These are phyloP conservation scores for Cornus controversa DNA, from an alignment of 148 eudicot genomes.

Conservation along the genomic window DNA sequence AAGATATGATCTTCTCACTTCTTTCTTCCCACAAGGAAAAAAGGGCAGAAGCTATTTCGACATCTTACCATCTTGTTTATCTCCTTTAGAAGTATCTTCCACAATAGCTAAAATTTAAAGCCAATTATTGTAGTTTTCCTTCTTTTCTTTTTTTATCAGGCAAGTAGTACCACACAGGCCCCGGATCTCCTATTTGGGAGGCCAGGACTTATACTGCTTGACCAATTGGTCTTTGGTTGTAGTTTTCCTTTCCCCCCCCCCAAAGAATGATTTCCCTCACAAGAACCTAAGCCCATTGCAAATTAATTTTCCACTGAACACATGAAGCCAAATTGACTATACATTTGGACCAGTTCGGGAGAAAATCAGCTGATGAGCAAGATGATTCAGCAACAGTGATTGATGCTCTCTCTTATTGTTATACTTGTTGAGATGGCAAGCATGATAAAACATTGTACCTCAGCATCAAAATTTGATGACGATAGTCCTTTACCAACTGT, in stretches of 20 bases:
- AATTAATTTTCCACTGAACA: background rate
- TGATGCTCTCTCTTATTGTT: background rate
- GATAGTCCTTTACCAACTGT: slow-evolving; percentile 85
- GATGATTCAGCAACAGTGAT: background rate
- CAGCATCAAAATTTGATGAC: slow-evolving; percentile 73
- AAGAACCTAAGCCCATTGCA: background rate
- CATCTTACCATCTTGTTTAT: background rate
- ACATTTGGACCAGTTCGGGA: background rate
- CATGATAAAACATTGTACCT: slow-evolving; percentile 40
- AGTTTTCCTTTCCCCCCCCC: background rate
- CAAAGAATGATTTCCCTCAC: background rate
- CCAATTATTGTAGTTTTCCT: background rate
- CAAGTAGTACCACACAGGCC: too few species aligned
- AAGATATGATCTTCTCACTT: background rate
- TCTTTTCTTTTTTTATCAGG: too few species aligned
- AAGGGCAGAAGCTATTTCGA: background rate
- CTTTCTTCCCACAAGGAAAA: background rate
- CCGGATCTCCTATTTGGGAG: too few species aligned
- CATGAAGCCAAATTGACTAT: background rate
- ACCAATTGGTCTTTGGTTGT: too few species aligned
- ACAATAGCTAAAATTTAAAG: background rate
- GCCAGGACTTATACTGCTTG: too few species aligned
- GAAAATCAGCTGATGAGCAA: background rate
- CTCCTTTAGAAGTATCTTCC: background rate
- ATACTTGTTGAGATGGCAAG: background rate